Conservation (phyloP, 2,329 filamentous ascomycete species). For the Pseudocercospora eumusae region DNA sequence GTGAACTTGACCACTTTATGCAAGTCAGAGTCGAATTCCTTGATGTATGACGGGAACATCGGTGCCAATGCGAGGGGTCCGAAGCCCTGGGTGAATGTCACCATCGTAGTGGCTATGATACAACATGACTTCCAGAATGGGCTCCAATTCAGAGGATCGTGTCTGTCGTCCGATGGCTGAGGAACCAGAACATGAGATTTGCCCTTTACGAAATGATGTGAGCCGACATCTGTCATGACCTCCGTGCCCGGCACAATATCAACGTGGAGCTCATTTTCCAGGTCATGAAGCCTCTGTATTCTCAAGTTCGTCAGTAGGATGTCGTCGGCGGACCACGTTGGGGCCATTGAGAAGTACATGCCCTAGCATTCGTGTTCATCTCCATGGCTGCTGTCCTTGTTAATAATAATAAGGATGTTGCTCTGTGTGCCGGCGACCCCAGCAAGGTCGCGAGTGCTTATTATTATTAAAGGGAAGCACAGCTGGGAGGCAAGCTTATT, state of each 20-base stretch:
- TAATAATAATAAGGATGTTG: conserved; percentile 9
- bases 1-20: conserved; percentile 56
- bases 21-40: conserved; percentile 52
- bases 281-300: conserved; percentile 46
- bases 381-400: conserved; percentile 22
- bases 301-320: conserved; percentile 23
- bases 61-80: conserved; percentile 58
- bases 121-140: conserved; percentile 52
- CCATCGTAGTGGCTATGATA: conserved; percentile 50
- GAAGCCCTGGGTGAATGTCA: conserved; percentile 57
- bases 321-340: conserved; percentile 8
- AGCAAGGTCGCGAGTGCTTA: conserved; percentile 6
- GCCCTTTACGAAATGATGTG: conserved; percentile 65
- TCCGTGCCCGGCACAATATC: conserved; percentile 61
- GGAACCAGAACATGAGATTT: conserved; percentile 52
- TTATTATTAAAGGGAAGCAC: conserved; percentile 1
- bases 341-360: conserved; percentile 12
- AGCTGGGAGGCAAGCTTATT: background rate
- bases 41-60: conserved; percentile 61
- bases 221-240: conserved; percentile 62
- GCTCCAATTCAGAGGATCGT: conserved; percentile 50
- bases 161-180: conserved; percentile 50
- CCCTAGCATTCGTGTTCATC: conserved; percentile 27
- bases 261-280: conserved; percentile 55
- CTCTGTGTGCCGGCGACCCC: conserved; percentile 11